Conservation (phyloP, 805 yeast species). For the Metschnikowia corniflorae region DNA sequence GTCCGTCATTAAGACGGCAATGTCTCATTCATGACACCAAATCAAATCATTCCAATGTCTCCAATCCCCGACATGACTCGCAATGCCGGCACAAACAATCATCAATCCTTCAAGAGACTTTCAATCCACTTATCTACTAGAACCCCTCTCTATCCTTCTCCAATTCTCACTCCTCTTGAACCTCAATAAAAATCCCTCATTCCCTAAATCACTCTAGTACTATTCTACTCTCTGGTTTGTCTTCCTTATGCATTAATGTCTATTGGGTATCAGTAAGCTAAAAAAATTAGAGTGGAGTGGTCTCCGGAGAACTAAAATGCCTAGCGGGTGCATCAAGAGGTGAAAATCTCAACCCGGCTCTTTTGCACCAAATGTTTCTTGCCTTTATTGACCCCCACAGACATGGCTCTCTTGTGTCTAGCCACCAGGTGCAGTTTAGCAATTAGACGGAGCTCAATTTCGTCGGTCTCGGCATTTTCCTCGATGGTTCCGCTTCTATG, state of each 20-base stretch:
- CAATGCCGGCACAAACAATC: too few relatives aligned
- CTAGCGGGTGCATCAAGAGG: not conserved
- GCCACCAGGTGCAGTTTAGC: slow-evolving; percentile 19
- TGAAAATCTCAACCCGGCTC: slow-evolving; percentile 25
- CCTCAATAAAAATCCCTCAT: too few relatives aligned
- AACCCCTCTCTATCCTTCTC: too few relatives aligned
- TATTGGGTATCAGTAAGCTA: slow-evolving; percentile 7
- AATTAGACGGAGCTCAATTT: slow-evolving; percentile 19
- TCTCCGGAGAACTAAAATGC: slow-evolving; percentile 1
- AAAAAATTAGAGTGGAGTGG: not conserved
- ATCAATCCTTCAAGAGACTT: too few relatives aligned
- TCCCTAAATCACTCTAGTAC: too few relatives aligned
- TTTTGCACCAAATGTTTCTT: slow-evolving; percentile 33
- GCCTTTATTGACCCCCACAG: slow-evolving; percentile 38
- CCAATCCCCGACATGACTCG: too few relatives aligned
- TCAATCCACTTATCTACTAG: too few relatives aligned
- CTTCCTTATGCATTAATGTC: not conserved
- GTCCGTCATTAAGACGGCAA: too few relatives aligned
- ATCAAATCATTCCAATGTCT: too few relatives aligned
- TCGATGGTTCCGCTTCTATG: slow-evolving; percentile 7
- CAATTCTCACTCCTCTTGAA: too few relatives aligned
- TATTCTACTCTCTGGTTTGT: too few relatives aligned
- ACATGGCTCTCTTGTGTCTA: slow-evolving; percentile 32
- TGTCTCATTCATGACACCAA: too few relatives aligned
- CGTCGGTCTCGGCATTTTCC: slow-evolving; percentile 14